These are phyloP conservation scores for Wickerhamiella infanticola DNA, from an alignment of 1,139 yeast species.

Conservation along the genomic window DNA sequence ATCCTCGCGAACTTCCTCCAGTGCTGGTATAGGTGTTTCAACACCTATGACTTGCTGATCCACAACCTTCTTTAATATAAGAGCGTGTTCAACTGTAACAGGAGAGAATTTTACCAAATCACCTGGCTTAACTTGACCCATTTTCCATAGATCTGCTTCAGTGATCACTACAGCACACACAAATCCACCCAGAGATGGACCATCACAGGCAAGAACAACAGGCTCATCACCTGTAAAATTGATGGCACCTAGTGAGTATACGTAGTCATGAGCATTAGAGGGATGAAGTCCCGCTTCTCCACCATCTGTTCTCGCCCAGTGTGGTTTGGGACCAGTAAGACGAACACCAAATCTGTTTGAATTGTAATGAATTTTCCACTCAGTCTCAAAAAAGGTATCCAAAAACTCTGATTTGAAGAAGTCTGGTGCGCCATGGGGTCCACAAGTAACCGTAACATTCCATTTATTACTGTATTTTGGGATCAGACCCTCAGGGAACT, in stretches of 20 bases:
- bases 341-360: conserved; percentile 94
- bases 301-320: conserved; percentile 95
- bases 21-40: conserved; percentile 10
- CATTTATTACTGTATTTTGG: conserved; percentile 51
- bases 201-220: conserved; percentile 90
- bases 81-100: conserved; percentile 51
- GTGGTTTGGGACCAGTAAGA: conserved; percentile 87
- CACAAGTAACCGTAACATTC: conserved; percentile 87
- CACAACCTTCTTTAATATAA: conserved; percentile 43
- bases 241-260: conserved; percentile 88
- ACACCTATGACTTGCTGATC: conserved; percentile 26
- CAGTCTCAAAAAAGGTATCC: conserved; percentile 51
- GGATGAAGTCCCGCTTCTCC: conserved; percentile 98
- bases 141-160: conserved; percentile 95
- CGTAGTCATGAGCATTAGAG: conserved; percentile 94
- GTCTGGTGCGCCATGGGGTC: conserved; percentile 96
- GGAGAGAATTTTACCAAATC: conserved; percentile 70
- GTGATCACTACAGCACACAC: conserved; percentile 93
- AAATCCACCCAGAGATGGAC: conserved; percentile 94
- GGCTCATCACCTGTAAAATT: conserved; percentile 98
- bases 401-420: conserved; percentile 70
- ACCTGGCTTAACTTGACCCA: conserved; percentile 95
- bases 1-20: conserved; percentile 4
- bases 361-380: conserved; percentile 94
- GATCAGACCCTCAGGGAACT: conserved; percentile 37